phyloP scores from a whole-genome alignment of 2,329 filamentous ascomycete genomes.

The Colletotrichum truncatum region DNA sequence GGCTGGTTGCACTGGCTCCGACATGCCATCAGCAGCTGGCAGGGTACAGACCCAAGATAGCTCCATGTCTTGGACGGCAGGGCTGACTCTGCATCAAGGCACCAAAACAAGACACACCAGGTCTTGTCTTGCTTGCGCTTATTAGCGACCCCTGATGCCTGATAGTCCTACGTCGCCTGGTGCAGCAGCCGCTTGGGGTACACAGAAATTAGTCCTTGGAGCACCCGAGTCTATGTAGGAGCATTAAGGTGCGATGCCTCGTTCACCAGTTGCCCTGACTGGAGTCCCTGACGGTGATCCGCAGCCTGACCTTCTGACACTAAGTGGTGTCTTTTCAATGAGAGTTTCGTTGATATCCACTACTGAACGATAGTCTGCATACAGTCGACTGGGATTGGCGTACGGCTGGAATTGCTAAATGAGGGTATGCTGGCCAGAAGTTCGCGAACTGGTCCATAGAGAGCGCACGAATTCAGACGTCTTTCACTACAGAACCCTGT shows the following conservation, averaged over 20 bases:
- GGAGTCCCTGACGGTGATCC: conserved; percentile 3
- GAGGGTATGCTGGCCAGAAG: conserved; percentile 15
- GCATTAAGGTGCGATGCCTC: background rate
- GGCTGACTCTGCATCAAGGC: conserved; percentile 24
- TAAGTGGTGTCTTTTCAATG: conserved; percentile 7
- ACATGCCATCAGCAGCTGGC: conserved; percentile 7
- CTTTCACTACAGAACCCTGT: conserved; percentile 3
- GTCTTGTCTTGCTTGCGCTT: conserved; percentile 16
- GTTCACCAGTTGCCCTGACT: background rate
- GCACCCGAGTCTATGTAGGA: background rate
- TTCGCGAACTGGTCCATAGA: conserved; percentile 26
- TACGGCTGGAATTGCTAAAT: conserved; percentile 24
- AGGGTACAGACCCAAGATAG: conserved; percentile 24
- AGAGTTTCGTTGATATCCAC: background rate
- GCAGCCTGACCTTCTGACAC: background rate
- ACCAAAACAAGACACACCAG: conserved; percentile 11
- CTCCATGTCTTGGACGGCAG: conserved; percentile 22
- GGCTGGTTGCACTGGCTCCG: conserved; percentile 23
- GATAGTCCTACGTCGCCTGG: background rate
- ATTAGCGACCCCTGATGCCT: conserved; percentile 3
- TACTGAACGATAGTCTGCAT: conserved; percentile 9
- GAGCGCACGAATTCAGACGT: background rate
- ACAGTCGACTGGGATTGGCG: conserved; percentile 6
- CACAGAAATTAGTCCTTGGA: background rate
- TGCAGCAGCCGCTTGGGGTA: background rate